These are phyloP conservation scores for Penium margaritaceum DNA, from an alignment of 139 green algal species.

Conservation along the genomic window DNA sequence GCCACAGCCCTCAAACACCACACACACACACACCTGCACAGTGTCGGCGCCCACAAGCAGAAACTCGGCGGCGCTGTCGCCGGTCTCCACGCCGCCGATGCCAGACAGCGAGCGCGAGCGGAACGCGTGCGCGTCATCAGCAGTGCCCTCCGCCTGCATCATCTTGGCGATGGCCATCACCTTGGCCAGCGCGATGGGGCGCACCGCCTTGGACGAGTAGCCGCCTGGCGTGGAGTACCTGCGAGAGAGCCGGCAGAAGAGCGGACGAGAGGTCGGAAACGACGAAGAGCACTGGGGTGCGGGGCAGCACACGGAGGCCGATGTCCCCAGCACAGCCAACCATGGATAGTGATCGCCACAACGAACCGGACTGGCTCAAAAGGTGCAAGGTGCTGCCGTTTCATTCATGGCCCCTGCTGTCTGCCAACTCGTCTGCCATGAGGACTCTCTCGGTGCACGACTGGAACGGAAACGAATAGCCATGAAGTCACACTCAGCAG, in stretches of 20 bases:
- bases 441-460: too few species aligned
- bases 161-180: slow-evolving; percentile 62
- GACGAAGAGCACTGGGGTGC: not conserved
- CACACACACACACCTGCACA: slow-evolving; percentile 62
- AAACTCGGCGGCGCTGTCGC: slow-evolving; percentile 87
- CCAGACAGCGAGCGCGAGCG: slow-evolving; percentile 55
- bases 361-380: too few species aligned
- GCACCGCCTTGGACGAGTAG: slow-evolving; percentile 78
- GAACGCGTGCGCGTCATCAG: too few species aligned
- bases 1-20: slow-evolving; percentile 75
- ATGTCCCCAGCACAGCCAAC: not conserved
- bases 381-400: too few species aligned
- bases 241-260: slow-evolving; percentile 30
- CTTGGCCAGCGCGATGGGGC: slow-evolving; percentile 90
- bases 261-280: not conserved
- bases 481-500: too few species aligned
- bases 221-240: slow-evolving; percentile 72
- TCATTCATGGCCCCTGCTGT: too few species aligned
- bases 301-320: not conserved
- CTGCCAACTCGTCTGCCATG: too few species aligned
- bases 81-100: slow-evolving; percentile 81
- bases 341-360: too few species aligned
- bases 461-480: too few species aligned
- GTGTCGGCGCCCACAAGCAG: slow-evolving; percentile 84
- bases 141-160: slow-evolving; percentile 63